Evolutionary conservation across 768 basidiomycete genomes (phyloP), one percentile per base, ranked within the genome.

Genomic region (Naganishia kalamii): DNA sequence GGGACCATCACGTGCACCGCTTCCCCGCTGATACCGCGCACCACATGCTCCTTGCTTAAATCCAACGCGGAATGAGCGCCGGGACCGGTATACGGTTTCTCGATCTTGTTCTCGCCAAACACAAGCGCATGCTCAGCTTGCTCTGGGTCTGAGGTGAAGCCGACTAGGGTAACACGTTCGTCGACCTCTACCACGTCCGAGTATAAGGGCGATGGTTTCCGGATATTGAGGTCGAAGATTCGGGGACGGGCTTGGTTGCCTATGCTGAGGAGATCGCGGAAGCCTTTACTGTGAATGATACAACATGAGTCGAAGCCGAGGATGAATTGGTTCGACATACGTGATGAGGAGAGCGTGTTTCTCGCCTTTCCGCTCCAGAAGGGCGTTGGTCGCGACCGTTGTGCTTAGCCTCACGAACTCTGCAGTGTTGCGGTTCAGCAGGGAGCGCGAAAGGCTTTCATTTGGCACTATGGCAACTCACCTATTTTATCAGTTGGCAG

Each of bases 311-410:
- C n/a, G n/a, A n/a, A n/a, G 43, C 17, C 43, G 21, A 43, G 41
- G 41, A 25, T 17, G n/a, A 17, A 40, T n/a, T n/a, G n/a, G n/a
- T n/a, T n/a, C 32, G n/a, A 25, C 62, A 30, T 85, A 85, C 0
- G 94, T 97, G 72, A 93, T 94, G 15, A 96, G 80, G 37, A 98
- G 81, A 0, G 91, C 93, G 66, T 94, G 91, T 68, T 86, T 87
- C 71, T 91, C 88, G 0, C 94, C 94, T 77, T 94, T 93, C 50
- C 94, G 86, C 72, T 98, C 94, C 6, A 98, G 83, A 0, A 98
- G 83, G 0, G 94, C 93, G 72, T 97, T 98, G 19, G 94, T 98
- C 0, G 92, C 93, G 3, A 97, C 91, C 0, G 94, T 98, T 0
- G 93, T 96, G 0, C 90, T 92, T 8, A 94, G 80, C 19, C 92